Base-by-base conservation (phyloP, 2,329 filamentous ascomycete species). In the Aspergillus cejpii region DNA sequence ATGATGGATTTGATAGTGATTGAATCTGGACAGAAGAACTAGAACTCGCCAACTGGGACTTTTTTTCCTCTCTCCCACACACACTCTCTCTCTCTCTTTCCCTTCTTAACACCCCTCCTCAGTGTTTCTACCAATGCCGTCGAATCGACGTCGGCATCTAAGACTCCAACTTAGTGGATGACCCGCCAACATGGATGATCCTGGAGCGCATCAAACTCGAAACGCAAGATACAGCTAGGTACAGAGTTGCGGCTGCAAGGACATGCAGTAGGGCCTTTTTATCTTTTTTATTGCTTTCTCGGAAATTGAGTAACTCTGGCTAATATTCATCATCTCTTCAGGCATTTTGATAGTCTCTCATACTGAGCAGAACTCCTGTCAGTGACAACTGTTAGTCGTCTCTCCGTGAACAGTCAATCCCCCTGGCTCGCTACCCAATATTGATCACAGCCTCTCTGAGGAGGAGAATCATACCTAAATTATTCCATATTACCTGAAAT, bases 121-220 rank as follows among this genome's bases (percentile, higher is more conserved):
- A n/a, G n/a, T n/a, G n/a, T 24, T 8, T 24, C 24, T 34, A 29
- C 17, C 41, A 31, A n/a, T n/a, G n/a, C n/a, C n/a, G n/a, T 43
- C 28, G 20, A 43, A 27, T 43, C 34, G 24, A 20, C 17, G 17
- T 40, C 37, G 21, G 43, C n/a, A 45, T 36, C 21, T 39, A 44
- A 41, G 31, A 20, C 15, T 34, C 31, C 31, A 11, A 19, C 31
- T 34, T 34, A 19, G 41, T 41, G 37, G 40, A 29, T 23, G 17
- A 45, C 39, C 52, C 53, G 51, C 40, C 37, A 54, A 41, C 53
- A 56, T 56, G 51, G 51, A 53, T 56, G 44, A 55, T 54, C 53
- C 53, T 48, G 51, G 51, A 51, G 44, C 47, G 48, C 50, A 53
- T 53, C 50, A 54, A 45, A 50, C 49, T 50, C 53, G 51, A 56